phyloP scores from a whole-genome alignment of 441 rosid species.

The Erodium moschatum region DNA sequence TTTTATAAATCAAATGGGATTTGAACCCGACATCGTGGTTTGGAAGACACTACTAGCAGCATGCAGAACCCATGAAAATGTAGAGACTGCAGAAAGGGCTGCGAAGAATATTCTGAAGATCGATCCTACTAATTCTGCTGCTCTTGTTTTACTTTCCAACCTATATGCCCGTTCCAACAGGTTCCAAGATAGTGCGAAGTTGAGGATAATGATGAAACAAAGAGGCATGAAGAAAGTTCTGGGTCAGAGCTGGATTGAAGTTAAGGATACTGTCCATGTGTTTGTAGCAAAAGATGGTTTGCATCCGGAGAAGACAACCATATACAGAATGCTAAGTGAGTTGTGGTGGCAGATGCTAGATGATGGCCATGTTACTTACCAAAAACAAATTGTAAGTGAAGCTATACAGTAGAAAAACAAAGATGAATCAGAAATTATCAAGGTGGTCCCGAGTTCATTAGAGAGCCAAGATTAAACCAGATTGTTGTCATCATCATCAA shows the following conservation, averaged over 20 bases:
- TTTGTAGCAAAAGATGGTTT: slow-evolving; percentile 43
- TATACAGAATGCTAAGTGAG: slow-evolving; percentile 34
- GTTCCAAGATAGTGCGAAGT: slow-evolving; percentile 39
- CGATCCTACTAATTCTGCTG: slow-evolving; percentile 44
- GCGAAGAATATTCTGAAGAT: slow-evolving; percentile 42
- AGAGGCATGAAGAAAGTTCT: slow-evolving; percentile 38
- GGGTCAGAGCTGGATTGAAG: slow-evolving; percentile 56
- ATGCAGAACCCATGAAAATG: slow-evolving; percentile 38
- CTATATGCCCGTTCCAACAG: slow-evolving; percentile 38
- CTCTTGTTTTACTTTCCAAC: slow-evolving; percentile 39
- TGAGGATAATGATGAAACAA: slow-evolving; percentile 43
- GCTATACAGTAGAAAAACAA: background rate
- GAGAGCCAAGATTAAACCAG: background rate
- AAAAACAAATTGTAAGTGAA: background rate
- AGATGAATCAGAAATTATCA: background rate
- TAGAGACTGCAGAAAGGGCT: slow-evolving; percentile 38
- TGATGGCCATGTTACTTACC: slow-evolving; percentile 23
- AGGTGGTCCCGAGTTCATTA: background rate
- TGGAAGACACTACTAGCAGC: slow-evolving; percentile 55
- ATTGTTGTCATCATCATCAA: background rate
- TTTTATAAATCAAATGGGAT: slow-evolving; percentile 32
- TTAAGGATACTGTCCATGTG: slow-evolving; percentile 30
- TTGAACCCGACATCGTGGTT: slow-evolving; percentile 38
- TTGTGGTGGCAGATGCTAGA: slow-evolving; percentile 39
- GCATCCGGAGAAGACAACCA: slow-evolving; percentile 44